These are phyloP conservation scores for Monilinia polystroma DNA, from an alignment of 2,329 filamentous ascomycete genomes.

Conservation along the genomic window DNA sequence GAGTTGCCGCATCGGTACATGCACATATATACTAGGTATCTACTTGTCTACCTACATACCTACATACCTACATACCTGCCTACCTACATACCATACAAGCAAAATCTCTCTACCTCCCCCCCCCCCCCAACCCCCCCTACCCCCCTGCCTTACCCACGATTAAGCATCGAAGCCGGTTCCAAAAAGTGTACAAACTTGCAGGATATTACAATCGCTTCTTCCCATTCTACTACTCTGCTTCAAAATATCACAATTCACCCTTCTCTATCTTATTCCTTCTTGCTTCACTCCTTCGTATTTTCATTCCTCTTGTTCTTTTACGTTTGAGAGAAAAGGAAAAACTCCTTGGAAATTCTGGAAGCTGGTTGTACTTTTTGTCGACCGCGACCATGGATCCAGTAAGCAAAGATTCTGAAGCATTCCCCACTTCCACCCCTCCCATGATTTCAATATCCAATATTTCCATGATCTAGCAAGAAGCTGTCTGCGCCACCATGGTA, in stretches of 20 bases:
- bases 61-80: neutral
- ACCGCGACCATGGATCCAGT: slow-evolving; percentile 26
- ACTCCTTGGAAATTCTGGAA: slow-evolving; percentile 1
- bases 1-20: too few relatives aligned
- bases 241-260: too few relatives aligned
- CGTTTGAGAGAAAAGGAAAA: neutral
- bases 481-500: slow-evolving; percentile 10
- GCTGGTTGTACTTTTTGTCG: slow-evolving; percentile 15
- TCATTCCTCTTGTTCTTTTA: neutral
- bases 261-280: too few relatives aligned
- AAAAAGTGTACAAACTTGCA: slow-evolving; percentile 3
- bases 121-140: too few relatives aligned
- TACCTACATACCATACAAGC: neutral
- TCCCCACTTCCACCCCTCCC: slow-evolving; percentile 18
- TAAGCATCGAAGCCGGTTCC: neutral
- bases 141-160: neutral
- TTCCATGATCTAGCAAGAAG: neutral
- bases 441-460: slow-evolving; percentile 6
- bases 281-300: neutral
- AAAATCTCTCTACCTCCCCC: neutral
- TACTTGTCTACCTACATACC: neutral
- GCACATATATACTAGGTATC: too few relatives aligned
- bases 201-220: slow-evolving; percentile 5
- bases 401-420: slow-evolving; percentile 24
- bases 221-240: neutral